Evolutionary conservation across 441 rosid genomes (phyloP).

Genomic region (Daphne laureola): DNA sequence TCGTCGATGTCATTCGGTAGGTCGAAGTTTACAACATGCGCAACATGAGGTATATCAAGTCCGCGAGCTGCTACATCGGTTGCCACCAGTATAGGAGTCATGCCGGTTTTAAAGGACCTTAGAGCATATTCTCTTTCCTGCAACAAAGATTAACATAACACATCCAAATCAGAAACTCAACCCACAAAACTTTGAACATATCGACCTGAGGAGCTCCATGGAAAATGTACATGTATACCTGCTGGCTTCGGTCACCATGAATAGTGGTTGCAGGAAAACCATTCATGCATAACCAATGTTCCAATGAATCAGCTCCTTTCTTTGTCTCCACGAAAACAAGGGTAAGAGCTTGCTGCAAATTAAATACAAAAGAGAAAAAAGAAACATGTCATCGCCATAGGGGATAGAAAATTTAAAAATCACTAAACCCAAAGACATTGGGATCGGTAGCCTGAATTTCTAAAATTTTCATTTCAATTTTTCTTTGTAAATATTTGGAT

Average conservation of each 20-base stretch:
- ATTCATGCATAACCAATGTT: constrained; percentile 67
- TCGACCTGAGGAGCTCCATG: neutral
- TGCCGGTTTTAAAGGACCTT: constrained; percentile 78
- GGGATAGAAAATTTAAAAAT: neutral
- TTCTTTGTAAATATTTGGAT: too few species aligned
- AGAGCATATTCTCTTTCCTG: constrained; percentile 95
- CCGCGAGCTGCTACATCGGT: constrained; percentile 97
- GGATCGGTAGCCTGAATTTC: too few species aligned
- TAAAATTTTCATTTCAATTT: too few species aligned
- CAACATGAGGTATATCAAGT: constrained; percentile 89
- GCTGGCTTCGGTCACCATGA: constrained; percentile 89
- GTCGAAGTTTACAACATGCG: constrained; percentile 90
- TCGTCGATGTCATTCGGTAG: constrained; percentile 94
- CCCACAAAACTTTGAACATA: too few species aligned
- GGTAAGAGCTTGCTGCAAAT: constrained; percentile 71
- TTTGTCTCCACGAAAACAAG: constrained; percentile 91
- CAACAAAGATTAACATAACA: constrained; percentile 1
- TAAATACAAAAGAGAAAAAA: constrained; percentile 3
- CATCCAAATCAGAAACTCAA: too few species aligned
- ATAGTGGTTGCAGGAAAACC: constrained; percentile 86
- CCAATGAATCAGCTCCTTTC: constrained; percentile 81
- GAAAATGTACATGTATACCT: constrained; percentile 30
- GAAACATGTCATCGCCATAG: neutral
- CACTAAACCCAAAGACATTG: neutral
- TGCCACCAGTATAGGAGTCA: constrained; percentile 84